Percentiles rank a stretch among this genome's conserved stretches.
Evolutionary conservation across 306 rosid genomes (phyloP).

Genomic region (Sicyos edulis): DNA sequence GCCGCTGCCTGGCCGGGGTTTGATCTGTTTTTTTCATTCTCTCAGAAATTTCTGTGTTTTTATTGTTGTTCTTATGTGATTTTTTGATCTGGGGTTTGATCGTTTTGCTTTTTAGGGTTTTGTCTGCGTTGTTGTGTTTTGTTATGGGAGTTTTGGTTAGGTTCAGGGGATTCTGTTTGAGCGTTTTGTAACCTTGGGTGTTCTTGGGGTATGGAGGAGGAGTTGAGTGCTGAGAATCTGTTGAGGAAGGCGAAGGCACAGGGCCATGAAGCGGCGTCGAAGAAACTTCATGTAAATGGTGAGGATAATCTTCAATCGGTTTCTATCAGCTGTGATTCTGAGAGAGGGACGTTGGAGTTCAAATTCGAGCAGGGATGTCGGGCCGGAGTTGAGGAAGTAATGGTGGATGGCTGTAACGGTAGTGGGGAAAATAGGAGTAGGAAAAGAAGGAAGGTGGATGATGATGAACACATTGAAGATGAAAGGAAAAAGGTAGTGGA

Average conservation of each 20-base stretch:
- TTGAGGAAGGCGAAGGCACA: conserved; percentile 24
- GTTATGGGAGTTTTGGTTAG: conserved; percentile 21
- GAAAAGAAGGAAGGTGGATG: conserved; percentile 26
- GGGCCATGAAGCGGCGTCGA: conserved; percentile 21
- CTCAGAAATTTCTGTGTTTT: background rate
- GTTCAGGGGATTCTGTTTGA: conserved; percentile 15
- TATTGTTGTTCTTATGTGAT: background rate
- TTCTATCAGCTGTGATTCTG: conserved; percentile 18
- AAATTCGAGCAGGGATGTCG: conserved; percentile 27
- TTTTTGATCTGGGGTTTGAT: conserved; percentile 10
- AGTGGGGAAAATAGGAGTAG: conserved; percentile 26
- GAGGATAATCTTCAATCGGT: conserved; percentile 28
- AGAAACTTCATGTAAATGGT: conserved; percentile 24
- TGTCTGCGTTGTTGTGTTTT: background rate
- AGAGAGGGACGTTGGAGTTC: conserved; percentile 18
- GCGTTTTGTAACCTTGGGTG: conserved; percentile 27
- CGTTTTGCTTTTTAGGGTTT: background rate
- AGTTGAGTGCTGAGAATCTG: conserved; percentile 45
- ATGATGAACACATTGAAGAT: conserved; percentile 12
- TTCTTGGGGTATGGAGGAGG: conserved; percentile 47
- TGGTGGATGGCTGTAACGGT: conserved; percentile 27
- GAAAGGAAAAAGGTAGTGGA: conserved; percentile 21
- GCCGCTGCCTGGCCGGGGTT: background rate
- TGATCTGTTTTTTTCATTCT: conserved; percentile 33
- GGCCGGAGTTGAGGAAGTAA: conserved; percentile 24